Evolutionary conservation across 805 yeast genomes (phyloP).

Genomic region (Metschnikowia lunata): DNA sequence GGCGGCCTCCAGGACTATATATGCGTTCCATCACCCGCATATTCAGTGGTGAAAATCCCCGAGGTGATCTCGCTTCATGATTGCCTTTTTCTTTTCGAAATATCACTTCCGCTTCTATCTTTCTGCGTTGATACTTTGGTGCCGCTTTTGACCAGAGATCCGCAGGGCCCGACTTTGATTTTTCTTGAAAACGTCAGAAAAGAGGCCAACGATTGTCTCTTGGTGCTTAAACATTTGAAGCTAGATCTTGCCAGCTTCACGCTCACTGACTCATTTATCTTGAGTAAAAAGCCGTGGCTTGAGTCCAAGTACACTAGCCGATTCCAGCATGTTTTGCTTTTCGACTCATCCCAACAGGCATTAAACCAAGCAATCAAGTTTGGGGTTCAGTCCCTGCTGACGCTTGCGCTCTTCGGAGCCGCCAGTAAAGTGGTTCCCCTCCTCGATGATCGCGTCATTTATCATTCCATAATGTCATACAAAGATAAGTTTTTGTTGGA

Average conservation of each 20-base stretch:
- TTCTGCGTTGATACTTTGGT: conserved; percentile 20
- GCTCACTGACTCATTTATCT: conserved; percentile 10
- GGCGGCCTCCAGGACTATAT: conserved; percentile 40
- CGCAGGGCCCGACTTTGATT: conserved; percentile 21
- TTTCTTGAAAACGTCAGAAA: conserved; percentile 24
- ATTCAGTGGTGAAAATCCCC: conserved; percentile 27
- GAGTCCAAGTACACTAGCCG: conserved; percentile 4
- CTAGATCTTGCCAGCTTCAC: conserved; percentile 14
- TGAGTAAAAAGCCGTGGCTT: conserved; percentile 4
- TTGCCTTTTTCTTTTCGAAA: conserved; percentile 30
- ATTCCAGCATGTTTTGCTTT: conserved; percentile 15
- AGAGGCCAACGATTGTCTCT: conserved; percentile 36
- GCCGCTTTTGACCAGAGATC: neutral
- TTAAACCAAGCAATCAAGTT: conserved; percentile 3
- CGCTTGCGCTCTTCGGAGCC: conserved; percentile 7
- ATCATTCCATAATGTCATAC: conserved; percentile 6
- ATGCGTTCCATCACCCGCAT: conserved; percentile 22
- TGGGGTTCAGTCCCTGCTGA: neutral
- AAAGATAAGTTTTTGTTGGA: conserved; percentile 16
- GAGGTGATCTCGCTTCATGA: conserved; percentile 33
- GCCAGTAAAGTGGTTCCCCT: neutral
- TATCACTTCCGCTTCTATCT: conserved; percentile 33
- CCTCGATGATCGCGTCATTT: conserved; percentile 4
- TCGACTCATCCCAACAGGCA: conserved; percentile 8
- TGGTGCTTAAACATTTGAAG: conserved; percentile 28